phyloP scores from a whole-genome alignment of 106 monocot species.

The Posidonia australis region DNA sequence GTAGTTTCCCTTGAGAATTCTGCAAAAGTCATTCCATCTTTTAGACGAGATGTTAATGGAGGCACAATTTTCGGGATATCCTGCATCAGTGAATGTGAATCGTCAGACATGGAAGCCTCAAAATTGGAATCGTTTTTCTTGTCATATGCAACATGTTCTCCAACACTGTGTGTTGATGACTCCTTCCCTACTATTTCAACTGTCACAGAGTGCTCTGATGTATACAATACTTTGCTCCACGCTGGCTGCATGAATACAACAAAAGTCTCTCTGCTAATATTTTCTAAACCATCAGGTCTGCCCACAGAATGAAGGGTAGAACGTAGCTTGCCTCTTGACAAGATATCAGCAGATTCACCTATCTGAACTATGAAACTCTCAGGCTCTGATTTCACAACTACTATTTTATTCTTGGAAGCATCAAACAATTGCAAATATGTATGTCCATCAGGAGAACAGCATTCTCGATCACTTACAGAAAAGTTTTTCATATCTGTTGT shows the following conservation, averaged over 20 bases:
- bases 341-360: conserved; percentile 77
- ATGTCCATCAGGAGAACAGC: conserved; percentile 34
- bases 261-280: conserved; percentile 74
- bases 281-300: conserved; percentile 33
- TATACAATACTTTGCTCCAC: conserved; percentile 50
- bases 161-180: background rate
- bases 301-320: conserved; percentile 78
- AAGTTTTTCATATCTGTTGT: background rate
- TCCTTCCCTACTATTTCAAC: conserved; percentile 8
- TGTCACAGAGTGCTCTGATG: conserved; percentile 14
- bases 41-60: conserved; percentile 57
- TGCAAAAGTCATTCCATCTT: conserved; percentile 93
- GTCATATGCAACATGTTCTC: background rate
- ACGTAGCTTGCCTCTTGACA: conserved; percentile 59
- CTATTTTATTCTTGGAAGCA: conserved; percentile 29
- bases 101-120: background rate
- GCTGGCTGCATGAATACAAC: conserved; percentile 91
- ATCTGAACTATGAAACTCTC: conserved; percentile 83
- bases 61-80: conserved; percentile 55
- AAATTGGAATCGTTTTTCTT: background rate
- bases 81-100: conserved; percentile 15
- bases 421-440: conserved; percentile 75
- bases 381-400: conserved; percentile 44
- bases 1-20: conserved; percentile 90
- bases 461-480: conserved; percentile 12